Evolutionary conservation across 768 basidiomycete genomes (phyloP), one percentile per base, ranked within the genome.

Genomic region (Lactarius sp.): DNA sequence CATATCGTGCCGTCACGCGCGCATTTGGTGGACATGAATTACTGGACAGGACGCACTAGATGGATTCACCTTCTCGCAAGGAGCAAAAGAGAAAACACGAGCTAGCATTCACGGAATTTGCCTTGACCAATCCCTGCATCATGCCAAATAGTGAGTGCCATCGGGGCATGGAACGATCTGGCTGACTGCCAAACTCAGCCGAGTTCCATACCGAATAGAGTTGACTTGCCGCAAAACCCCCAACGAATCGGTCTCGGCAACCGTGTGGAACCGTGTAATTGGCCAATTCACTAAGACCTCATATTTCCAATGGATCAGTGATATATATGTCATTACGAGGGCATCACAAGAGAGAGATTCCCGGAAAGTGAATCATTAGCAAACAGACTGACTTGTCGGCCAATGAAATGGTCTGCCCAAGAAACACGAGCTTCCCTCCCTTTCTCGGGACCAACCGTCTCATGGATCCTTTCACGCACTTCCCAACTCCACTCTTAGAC

Each of bases 111-210:
- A 31, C 54, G 64, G 64, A 56, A 65, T 33, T 60, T 56, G 59
- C 64, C 59, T 64, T 59, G 46, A 22, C 4, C 33, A 53, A 44
- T 51, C 46, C 42, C 39, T 60, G 52, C 58, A 54, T 50, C 39
- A 60, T 60, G 64, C 59, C 64, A 65, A 65, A 65, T 65, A 65
- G 64, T 65, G 59, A 65, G 59, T 51, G 59, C 59, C 59, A 60
- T 60, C 59, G 59, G 59, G 22, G 49, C 27, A 65, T 65, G 64
- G 59, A 65, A 65, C 59, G 53, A 60, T 65, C 59, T 65, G 47
- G 59, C 22, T 56, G 41, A 41, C 14, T 60, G 33, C 64, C 64
- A 55, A 65, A 55, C 14, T 34, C 18, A 22, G 52, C 53, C 47
- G 36, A 31, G 53, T 65, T 65, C 64, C 64, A 65, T 65, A 37